Evolutionary conservation across 1,139 yeast species (phyloP).

Genomic region (Lodderomyces orthopsilosis): DNA sequence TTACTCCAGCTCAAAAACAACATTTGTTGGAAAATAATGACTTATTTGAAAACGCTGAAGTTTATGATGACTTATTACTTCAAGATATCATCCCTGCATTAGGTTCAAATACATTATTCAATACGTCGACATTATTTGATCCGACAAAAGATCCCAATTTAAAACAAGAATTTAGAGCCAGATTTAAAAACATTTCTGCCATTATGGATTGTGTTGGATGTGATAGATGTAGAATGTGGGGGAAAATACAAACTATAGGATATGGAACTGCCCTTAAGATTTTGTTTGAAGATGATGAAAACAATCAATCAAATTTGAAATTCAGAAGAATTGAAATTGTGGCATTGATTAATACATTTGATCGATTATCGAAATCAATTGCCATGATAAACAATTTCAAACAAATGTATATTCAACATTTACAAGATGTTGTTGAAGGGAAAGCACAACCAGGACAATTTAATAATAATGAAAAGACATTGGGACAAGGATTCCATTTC

Average conservation of each 20-base stretch:
- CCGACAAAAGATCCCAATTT: constrained; percentile 43
- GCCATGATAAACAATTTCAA: constrained; percentile 73
- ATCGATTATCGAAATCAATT: constrained; percentile 82
- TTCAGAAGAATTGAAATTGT: constrained; percentile 85
- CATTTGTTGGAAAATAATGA: constrained; percentile 47
- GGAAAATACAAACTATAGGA: constrained; percentile 94
- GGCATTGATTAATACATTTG: constrained; percentile 88
- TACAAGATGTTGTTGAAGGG: constrained; percentile 41
- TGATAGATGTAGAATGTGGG: constrained; percentile 97
- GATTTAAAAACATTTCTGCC: constrained; percentile 86
- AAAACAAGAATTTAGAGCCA: constrained; percentile 79
- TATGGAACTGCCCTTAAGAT: constrained; percentile 94
- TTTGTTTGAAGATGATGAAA: constrained; percentile 69
- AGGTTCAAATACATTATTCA: constrained; percentile 38
- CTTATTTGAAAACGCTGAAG: constrained; percentile 25
- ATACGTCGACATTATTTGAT: constrained; percentile 49
- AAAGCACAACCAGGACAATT: constrained; percentile 43
- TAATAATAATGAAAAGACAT: constrained; percentile 23
- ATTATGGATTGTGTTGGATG: constrained; percentile 99
- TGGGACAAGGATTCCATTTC: constrained; percentile 34
- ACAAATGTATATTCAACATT: constrained; percentile 44
- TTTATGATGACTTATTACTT: constrained; percentile 35
- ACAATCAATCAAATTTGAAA: constrained; percentile 33
- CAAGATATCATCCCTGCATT: constrained; percentile 29
- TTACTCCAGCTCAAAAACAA: constrained; percentile 29